These are phyloP conservation scores for Scytalidium lignicola DNA, from an alignment of 2,329 filamentous ascomycete genomes.

Conservation along the genomic window DNA sequence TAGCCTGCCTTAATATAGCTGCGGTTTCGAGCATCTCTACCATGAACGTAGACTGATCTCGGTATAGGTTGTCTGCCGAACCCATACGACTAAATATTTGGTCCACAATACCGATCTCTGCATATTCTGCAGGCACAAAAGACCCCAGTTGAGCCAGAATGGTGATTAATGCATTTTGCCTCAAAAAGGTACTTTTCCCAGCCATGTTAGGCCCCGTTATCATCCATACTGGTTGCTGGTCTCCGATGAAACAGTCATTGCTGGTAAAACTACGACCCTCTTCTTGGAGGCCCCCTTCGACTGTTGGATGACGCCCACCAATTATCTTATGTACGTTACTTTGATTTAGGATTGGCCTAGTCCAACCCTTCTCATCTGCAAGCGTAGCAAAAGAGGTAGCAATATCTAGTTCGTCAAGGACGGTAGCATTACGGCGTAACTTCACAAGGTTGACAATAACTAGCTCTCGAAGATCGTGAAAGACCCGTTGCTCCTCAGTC, in stretches of 20 bases:
- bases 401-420: constrained; percentile 91
- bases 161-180: constrained; percentile 91
- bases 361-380: constrained; percentile 67
- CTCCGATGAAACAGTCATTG: constrained; percentile 81
- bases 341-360: constrained; percentile 67
- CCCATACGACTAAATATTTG: constrained; percentile 92
- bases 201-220: constrained; percentile 95
- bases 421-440: constrained; percentile 81
- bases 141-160: constrained; percentile 90
- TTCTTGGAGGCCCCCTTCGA: constrained; percentile 74
- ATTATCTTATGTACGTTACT: constrained; percentile 67
- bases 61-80: constrained; percentile 90
- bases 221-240: constrained; percentile 59
- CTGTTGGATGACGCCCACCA: constrained; percentile 85
- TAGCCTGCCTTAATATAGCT: constrained; percentile 80
- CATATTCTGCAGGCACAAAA: constrained; percentile 85
- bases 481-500: constrained; percentile 77
- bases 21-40: constrained; percentile 98
- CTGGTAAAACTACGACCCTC: constrained; percentile 77
- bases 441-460: constrained; percentile 81
- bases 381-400: constrained; percentile 78
- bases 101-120: constrained; percentile 86
- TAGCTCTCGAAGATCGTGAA: constrained; percentile 65
- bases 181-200: constrained; percentile 91
- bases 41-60: constrained; percentile 97